Evolutionary conservation across 208 protist genomes (phyloP), one percentile per base, ranked within the genome.

Genomic region (Crithidia bombi): DNA sequence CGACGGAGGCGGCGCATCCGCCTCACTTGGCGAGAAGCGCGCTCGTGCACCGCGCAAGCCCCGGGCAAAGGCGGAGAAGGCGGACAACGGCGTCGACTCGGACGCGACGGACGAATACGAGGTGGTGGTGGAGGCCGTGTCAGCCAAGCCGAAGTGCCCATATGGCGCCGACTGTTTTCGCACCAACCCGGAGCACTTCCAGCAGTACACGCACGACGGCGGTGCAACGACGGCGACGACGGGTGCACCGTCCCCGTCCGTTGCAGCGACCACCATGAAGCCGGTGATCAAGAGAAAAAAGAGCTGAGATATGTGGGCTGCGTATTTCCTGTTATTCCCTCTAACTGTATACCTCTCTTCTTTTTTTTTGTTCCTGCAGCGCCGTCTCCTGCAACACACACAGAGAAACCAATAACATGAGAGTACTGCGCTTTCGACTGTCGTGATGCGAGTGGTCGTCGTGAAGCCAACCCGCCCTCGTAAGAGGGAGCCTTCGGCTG

Each of bases 71-170:
- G 19, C 44, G 59, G 55, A 50, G 17, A 44, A 30, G 36, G 56
- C 47, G 39, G 67, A 78, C 14, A 73, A 74, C 43, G 82, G 74
- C 33, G 75, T 66, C 2, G 79, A 80, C 41, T 92, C 89, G 1
- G 82, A 91, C 32, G 78, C 83, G 15, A 94, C 89, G 50, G 83
- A 87, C 0, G 86, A 94, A 62, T 89, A 86, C 67, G 82, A 89
- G 49, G 82, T 90, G 21, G 89, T 71, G 9, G 81, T 94, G 41
- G 36, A 77, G 52, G 36, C 64, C 33, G 81, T 78, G 50, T 26
- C 44, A 0, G 78, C 52, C 25, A 80, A 80, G 65, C 84, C 75
- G 43, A n/a, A 38, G 26, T 94, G 89, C 62, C 89, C 89, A 12
- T 91, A 89, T 54, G 86, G 86, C 4, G 64, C 58, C 11, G 75